Evolutionary conservation across 164 flowering plant genomes (phyloP).

Genomic region (Brasenia schreberi): DNA sequence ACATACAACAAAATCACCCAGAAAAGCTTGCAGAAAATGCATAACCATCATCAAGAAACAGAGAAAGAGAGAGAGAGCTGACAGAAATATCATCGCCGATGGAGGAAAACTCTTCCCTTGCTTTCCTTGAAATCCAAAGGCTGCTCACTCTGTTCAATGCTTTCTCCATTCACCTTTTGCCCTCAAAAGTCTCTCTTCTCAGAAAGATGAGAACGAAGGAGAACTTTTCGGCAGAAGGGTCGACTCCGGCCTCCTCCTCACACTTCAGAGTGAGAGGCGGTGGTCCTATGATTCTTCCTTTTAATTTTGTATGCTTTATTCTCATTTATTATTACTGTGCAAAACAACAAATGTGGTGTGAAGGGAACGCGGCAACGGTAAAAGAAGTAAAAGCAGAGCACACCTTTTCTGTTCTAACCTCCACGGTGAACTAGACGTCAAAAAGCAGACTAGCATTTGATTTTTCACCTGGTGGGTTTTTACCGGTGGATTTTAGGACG

Average conservation of each 20-base stretch:
- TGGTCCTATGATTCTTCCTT: neutral
- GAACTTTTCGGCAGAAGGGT: neutral
- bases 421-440: no score
- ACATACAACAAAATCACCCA: no score
- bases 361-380: neutral
- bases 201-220: neutral
- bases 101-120: slow-evolving; percentile 66
- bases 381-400: no score
- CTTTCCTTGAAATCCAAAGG: slow-evolving; percentile 71
- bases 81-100: slow-evolving; percentile 66
- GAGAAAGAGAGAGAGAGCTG: slow-evolving; percentile 8
- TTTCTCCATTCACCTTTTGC: slow-evolving; percentile 43
- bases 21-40: neutral
- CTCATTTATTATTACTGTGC: neutral
- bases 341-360: neutral
- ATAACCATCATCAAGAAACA: neutral
- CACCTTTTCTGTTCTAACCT: no score
- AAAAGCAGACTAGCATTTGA: no score
- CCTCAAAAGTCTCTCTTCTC: neutral
- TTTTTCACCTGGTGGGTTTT: no score
- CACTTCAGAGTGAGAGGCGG: neutral
- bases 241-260: neutral
- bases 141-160: slow-evolving; percentile 64
- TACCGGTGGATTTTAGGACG: no score
- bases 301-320: no score